Base-by-base conservation (phyloP, 1,139 yeast species). In the Diutina neorugosa region DNA sequence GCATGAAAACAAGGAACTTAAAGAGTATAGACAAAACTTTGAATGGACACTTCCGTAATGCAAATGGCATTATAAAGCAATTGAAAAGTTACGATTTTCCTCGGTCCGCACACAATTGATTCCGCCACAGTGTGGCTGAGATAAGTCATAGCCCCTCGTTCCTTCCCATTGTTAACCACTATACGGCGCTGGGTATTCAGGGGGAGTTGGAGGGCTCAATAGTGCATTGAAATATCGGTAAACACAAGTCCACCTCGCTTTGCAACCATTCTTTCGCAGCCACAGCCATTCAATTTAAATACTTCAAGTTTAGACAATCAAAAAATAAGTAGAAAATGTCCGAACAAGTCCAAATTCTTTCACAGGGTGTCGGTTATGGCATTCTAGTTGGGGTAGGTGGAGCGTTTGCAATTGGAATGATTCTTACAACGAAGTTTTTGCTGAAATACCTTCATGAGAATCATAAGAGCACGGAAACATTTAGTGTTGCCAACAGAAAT, bases 311-410 rank as follows among this genome's bases (percentile, higher is more conserved):
- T 31, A 2, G n/a, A 4, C 37, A 31, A 14, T 11, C 12, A 31
- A 2, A 5, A 31, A 31, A 31, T 4, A 11, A 4, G n/a, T n/a
- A n/a, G n/a, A n/a, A 31, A 6, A 31, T 31, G 37, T 11, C 37
- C 6, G 37, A 31, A 31, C 37, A 31, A 11, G 43, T 40, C 20
- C 23, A 52, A 44, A 27, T 58, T 14, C 57, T 66, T 43, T 58
- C 59, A 18, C 65, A 66, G 57, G 65, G 60, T 7, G 59, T 61
- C 44, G 70, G 70, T 1, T 67, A 66, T 58, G 70, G 69, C 3
- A 58, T 67, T 27, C 57, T 67, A 20, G 63, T 67, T 18, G 70
- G 70, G 1, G 65, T 64, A 2, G 70, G 70, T 44, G 68, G 63
- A 2, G 55, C 63, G 6, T 67, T 67, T 55, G 70, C 71, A 3